A percentile compares a stretch with the other conserved stretches of the same genome.
Conservation (phyloP, 202 grass and related monocot species). For the Miscanthus sacchariflorus region DNA sequence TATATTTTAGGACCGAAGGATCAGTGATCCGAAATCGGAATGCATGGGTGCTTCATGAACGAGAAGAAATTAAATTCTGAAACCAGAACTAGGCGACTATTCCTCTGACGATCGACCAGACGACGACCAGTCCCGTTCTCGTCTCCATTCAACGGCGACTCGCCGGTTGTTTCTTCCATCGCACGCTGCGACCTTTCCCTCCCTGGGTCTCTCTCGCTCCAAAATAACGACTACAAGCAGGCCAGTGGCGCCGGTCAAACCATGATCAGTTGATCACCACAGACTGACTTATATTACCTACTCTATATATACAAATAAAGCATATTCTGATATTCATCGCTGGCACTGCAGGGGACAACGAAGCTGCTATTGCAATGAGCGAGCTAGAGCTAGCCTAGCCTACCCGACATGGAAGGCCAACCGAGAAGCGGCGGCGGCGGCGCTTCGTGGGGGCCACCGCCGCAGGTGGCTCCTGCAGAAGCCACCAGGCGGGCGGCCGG, state of each 20-base stretch:
- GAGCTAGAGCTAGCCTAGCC: no score
- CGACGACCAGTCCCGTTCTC: not conserved
- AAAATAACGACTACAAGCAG: not conserved
- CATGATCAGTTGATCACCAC: not conserved
- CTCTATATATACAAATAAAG: slow-evolving; percentile 8
- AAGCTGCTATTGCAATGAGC: no score
- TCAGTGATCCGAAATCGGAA: no score
- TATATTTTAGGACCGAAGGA: no score
- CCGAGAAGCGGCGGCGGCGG: not conserved
- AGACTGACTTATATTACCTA: not conserved
- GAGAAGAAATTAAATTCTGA: not conserved
- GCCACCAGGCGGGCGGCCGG: not conserved
- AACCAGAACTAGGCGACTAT: not conserved
- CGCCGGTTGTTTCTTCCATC: not conserved
- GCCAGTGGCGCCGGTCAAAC: not conserved
- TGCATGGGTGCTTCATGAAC: not conserved
- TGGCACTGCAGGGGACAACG: not conserved
- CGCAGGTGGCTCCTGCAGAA: not conserved
- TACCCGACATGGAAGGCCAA: slow-evolving; percentile 22
- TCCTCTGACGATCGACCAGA: not conserved
- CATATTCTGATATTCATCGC: not conserved
- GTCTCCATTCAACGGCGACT: slow-evolving; percentile 42
- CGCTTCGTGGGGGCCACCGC: not conserved
- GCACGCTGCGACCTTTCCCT: slow-evolving; percentile 43
- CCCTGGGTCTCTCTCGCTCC: not conserved